Evolutionary conservation across 345 rosid genomes (phyloP).

Genomic region (Hirschfeldia incana): DNA sequence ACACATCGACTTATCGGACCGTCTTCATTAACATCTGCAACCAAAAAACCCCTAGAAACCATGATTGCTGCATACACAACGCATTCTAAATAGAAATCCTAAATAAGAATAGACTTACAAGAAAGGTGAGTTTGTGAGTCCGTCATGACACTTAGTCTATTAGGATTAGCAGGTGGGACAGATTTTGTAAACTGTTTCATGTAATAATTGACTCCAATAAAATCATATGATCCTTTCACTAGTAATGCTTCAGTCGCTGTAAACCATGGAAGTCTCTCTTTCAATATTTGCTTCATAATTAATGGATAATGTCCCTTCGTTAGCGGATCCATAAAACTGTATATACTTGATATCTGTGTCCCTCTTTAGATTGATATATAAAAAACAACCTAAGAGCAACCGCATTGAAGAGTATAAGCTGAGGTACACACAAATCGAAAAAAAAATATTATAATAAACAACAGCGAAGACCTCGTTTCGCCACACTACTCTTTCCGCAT

Average conservation of each 20-base stretch:
- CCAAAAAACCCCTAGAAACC: not conserved
- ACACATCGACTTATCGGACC: slow-evolving; percentile 24
- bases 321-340: too few species aligned
- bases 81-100: not conserved
- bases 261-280: slow-evolving; percentile 13
- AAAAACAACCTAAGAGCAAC: too few species aligned
- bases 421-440: too few species aligned
- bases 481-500: too few species aligned
- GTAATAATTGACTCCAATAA: slow-evolving; percentile 23
- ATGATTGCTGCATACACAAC: not conserved
- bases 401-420: too few species aligned
- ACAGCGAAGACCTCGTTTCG: too few species aligned
- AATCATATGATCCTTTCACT: slow-evolving; percentile 1
- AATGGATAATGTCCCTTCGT: slow-evolving; percentile 30
- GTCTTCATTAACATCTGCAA: slow-evolving; percentile 11
- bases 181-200: slow-evolving; percentile 19
- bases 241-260: not conserved
- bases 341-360: too few species aligned
- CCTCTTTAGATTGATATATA: too few species aligned
- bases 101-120: slow-evolving; percentile 11
- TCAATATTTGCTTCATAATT: slow-evolving; percentile 14
- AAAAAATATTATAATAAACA: too few species aligned
- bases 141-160: slow-evolving; percentile 7
- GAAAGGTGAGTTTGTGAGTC: not conserved
- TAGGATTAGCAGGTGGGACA: not conserved